Conservation (phyloP, 306 rosid genomes). For the Benincasa hispida region DNA sequence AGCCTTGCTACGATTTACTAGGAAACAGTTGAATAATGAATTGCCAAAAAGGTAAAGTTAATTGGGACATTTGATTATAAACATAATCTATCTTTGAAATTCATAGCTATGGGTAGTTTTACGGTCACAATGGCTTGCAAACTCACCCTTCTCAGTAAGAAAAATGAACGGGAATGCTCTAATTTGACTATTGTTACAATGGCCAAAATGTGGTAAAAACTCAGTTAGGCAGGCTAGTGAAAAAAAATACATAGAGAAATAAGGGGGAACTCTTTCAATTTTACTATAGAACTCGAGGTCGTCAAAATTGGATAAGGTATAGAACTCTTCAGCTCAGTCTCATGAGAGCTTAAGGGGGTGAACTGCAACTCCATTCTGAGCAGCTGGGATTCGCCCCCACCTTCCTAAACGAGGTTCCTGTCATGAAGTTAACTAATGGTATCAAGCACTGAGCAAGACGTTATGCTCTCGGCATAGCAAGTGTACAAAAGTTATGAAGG, state of each 20-base stretch:
- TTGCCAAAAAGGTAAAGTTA: background rate
- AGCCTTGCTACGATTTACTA: background rate
- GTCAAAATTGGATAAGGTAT: constrained; percentile 45
- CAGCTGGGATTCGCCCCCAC: constrained; percentile 51
- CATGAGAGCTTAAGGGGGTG: constrained; percentile 49
- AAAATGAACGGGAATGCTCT: background rate
- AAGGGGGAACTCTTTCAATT: background rate
- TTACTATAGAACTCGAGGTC: background rate
- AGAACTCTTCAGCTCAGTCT: constrained; percentile 17
- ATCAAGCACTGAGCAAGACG: background rate
- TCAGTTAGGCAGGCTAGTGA: background rate
- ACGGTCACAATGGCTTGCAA: background rate
- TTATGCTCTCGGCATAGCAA: background rate
- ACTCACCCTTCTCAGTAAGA: background rate
- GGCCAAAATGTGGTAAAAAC: background rate
- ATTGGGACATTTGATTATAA: background rate
- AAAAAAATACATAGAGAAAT: background rate
- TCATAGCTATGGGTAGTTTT: background rate
- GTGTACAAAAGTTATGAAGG: background rate
- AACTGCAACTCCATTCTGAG: constrained; percentile 66
- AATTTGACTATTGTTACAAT: background rate
- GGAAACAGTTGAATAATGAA: constrained; percentile 3
- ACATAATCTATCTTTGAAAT: background rate
- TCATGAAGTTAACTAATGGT: background rate
- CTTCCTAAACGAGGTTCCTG: constrained; percentile 97